A percentile compares a stretch with the other conserved stretches of the same genome.
phyloP scores from a whole-genome alignment of 441 rosid species.

The Lepidium campestre region DNA sequence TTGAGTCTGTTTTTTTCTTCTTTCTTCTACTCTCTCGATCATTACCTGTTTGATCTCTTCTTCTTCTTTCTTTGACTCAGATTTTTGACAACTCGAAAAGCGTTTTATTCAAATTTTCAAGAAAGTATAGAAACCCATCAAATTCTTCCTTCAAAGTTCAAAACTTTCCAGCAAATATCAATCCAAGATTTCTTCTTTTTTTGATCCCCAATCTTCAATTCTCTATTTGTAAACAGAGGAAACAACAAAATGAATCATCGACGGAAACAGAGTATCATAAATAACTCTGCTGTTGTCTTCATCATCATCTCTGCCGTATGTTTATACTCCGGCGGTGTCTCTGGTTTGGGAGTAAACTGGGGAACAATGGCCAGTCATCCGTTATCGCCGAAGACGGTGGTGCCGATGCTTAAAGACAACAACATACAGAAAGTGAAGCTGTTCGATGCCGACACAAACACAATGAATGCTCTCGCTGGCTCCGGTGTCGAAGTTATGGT shows the following conservation, averaged over 20 bases:
- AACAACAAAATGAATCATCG: background rate
- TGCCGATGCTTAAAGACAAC: constrained; percentile 72
- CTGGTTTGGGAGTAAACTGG: constrained; percentile 89
- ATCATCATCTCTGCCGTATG: background rate
- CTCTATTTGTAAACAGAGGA: background rate
- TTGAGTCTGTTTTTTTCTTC: constrained; percentile 16
- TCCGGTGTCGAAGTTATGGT: constrained; percentile 83
- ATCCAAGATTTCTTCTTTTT: background rate
- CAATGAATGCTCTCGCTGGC: constrained; percentile 84
- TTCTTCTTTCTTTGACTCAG: constrained; percentile 7
- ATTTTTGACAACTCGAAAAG: background rate
- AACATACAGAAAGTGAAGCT: constrained; percentile 83
- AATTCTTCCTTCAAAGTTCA: background rate
- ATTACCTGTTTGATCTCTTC: constrained; percentile 22
- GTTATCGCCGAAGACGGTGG: constrained; percentile 63
- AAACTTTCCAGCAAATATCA: background rate
- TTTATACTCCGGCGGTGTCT: constrained; percentile 14
- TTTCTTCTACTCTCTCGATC: background rate
- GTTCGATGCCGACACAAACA: constrained; percentile 67
- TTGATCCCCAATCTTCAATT: background rate
- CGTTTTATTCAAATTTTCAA: background rate
- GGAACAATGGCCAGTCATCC: constrained; percentile 77
- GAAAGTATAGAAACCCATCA: background rate
- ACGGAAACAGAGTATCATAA: constrained; percentile 1
- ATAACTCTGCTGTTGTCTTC: background rate